phyloP scores from a whole-genome alignment of 257 asterid genomes.

The Linaria vulgaris region DNA sequence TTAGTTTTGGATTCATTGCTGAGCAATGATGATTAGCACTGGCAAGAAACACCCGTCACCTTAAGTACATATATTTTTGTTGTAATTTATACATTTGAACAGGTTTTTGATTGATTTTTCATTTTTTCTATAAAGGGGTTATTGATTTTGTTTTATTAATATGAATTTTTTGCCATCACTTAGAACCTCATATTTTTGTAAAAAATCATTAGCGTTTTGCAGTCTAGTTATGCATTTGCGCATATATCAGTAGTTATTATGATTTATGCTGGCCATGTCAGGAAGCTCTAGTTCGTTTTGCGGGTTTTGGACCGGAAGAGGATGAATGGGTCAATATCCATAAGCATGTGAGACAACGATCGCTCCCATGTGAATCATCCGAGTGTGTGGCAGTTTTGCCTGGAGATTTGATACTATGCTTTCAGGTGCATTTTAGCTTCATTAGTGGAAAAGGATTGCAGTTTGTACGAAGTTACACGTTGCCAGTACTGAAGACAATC shows the following conservation, averaged over 20 bases:
- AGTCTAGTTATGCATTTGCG: no score
- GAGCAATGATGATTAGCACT: no score
- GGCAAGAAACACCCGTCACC: no score
- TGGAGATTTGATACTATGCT: conserved; percentile 84
- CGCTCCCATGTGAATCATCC: conserved; percentile 94
- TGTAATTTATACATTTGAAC: no score
- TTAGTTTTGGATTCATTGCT: no score
- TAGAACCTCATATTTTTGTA: no score
- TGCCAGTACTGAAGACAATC: not conserved
- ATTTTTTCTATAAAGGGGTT: no score
- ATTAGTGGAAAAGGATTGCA: not conserved
- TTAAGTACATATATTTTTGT: no score
- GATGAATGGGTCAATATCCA: conserved; percentile 93
- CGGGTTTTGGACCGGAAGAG: conserved; percentile 95
- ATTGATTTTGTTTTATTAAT: no score
- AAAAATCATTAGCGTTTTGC: no score
- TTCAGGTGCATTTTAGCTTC: conserved; percentile 59
- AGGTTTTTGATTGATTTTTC: no score
- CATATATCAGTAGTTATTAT: conserved; percentile 6
- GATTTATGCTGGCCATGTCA: conserved; percentile 34
- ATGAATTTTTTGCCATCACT: no score
- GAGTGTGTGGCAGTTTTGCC: conserved; percentile 94
- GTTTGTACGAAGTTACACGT: conserved; percentile 6
- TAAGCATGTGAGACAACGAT: conserved; percentile 83
- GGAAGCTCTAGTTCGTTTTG: conserved; percentile 97